Conservation (phyloP, 2,329 filamentous ascomycete species). For the Ceratocystis ficicola region DNA sequence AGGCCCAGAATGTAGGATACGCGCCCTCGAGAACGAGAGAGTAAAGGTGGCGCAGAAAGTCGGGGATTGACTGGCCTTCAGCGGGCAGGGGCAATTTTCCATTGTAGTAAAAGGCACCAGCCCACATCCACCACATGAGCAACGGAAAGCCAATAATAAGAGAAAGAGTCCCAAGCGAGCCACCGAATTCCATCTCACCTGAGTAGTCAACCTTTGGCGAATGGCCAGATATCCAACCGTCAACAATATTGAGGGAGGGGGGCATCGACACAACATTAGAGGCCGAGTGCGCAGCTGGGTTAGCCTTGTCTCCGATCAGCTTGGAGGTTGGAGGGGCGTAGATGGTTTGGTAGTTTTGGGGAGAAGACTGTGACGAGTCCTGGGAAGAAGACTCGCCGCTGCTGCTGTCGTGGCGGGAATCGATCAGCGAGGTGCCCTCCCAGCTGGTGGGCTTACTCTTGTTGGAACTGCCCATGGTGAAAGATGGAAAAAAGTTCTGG, state of each 20-base stretch:
- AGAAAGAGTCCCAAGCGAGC: slow-evolving; percentile 60
- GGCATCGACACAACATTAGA: slow-evolving; percentile 26
- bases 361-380: background rate
- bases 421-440: slow-evolving; percentile 12
- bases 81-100: slow-evolving; percentile 62
- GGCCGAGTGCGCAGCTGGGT: slow-evolving; percentile 25
- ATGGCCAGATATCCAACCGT: slow-evolving; percentile 48
- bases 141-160: slow-evolving; percentile 92
- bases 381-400: slow-evolving; percentile 21
- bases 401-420: background rate
- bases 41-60: slow-evolving; percentile 61
- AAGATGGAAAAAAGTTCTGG: background rate
- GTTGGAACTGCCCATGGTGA: slow-evolving; percentile 4
- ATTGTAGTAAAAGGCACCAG: slow-evolving; percentile 84
- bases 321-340: slow-evolving; percentile 19
- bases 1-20: slow-evolving; percentile 70
- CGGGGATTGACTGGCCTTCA: slow-evolving; percentile 51
- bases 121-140: slow-evolving; percentile 99
- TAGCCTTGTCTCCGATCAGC: slow-evolving; percentile 19
- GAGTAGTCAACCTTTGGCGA: slow-evolving; percentile 53
- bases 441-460: background rate
- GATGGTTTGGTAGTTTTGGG: background rate
- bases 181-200: slow-evolving; percentile 71
- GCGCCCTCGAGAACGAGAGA: slow-evolving; percentile 69
- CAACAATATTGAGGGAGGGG: slow-evolving; percentile 29